Base-by-base conservation (phyloP, 495 filamentous ascomycete species). In the Astrocystis sublimbata region DNA sequence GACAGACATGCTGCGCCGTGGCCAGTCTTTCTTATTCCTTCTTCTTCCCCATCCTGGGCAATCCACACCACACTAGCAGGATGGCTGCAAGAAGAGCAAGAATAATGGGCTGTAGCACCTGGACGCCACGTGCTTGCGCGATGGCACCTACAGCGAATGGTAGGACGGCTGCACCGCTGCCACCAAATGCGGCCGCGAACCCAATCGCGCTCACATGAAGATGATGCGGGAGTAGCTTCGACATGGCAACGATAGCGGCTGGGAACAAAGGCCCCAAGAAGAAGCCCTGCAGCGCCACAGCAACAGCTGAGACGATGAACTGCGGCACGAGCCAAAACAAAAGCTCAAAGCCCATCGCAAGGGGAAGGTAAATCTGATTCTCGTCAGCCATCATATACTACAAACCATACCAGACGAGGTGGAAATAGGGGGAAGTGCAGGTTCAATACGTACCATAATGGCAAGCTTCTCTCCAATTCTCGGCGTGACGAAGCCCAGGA, bases 101-200 rank as follows among this genome's bases (percentile, higher is more conserved):
- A 55, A 88, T 82, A 64, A 93, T 84, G 13, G 91, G 91, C 75
- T 92, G 90, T 65, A 93, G 65, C 10, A 92, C 89, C 68, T 86
- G 73, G 8, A 94, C 91, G 15, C 92, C 92, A 71, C 85, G 89
- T 15, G 82, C 84, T 72, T 94, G 88, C 6, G 91, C 92, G 73
- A 96, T 88, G 0, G 90, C 90, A 1, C 92, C 92, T 1, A 96
- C 89, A 0, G 85, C 89, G 70, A 96, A 96, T 0, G 92, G 92
- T 50, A 96, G 85, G 15, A 93, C 71, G 0, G 91, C 90, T 3
- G 90, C 92, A 0, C 92, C 92, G 7, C 83, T 83, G 0, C 90
- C 88, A 2, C 92, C 92, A 74, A 93, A 88, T 0, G 92, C 90
- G 4, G 89, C 88, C 2, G 89, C 89, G 64, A 96, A 96, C 0